These are phyloP conservation scores for Botrytis tulipae DNA, from an alignment of 2,329 filamentous ascomycete species.

Conservation along the genomic window DNA sequence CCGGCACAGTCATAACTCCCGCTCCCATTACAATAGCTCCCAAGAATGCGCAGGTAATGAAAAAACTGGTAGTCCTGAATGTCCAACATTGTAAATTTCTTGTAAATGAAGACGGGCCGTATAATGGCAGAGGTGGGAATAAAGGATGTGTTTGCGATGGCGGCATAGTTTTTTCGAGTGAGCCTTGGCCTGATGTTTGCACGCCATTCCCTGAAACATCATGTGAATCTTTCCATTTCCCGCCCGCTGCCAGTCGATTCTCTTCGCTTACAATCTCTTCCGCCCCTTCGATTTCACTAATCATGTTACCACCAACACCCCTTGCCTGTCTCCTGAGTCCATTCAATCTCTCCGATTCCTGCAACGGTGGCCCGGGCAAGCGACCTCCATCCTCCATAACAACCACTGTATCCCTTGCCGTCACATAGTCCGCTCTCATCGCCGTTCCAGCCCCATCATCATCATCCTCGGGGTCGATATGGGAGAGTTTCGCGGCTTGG, in stretches of 20 bases:
- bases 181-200: slow-evolving; percentile 48
- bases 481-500: slow-evolving; percentile 59
- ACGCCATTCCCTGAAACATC: slow-evolving; percentile 31
- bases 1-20: slow-evolving; percentile 63
- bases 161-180: slow-evolving; percentile 51
- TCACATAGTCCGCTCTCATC: slow-evolving; percentile 62
- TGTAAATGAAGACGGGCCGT: slow-evolving; percentile 69
- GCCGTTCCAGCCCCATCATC: slow-evolving; percentile 45
- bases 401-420: slow-evolving; percentile 69
- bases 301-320: slow-evolving; percentile 27
- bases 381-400: slow-evolving; percentile 64
- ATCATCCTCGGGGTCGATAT: slow-evolving; percentile 37
- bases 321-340: slow-evolving; percentile 52
- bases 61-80: slow-evolving; percentile 67
- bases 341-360: slow-evolving; percentile 71
- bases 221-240: slow-evolving; percentile 10
- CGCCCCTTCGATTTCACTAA: slow-evolving; percentile 40
- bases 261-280: slow-evolving; percentile 37
- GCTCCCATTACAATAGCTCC: slow-evolving; percentile 73
- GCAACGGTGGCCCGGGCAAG: slow-evolving; percentile 65
- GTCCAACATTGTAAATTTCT: slow-evolving; percentile 62
- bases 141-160: slow-evolving; percentile 72
- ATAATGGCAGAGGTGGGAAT: slow-evolving; percentile 81
- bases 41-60: slow-evolving; percentile 77
- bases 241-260: slow-evolving; percentile 23